Conservation (phyloP, 2,329 filamentous ascomycete species). For the Scopulariopsis brevicaulis region DNA sequence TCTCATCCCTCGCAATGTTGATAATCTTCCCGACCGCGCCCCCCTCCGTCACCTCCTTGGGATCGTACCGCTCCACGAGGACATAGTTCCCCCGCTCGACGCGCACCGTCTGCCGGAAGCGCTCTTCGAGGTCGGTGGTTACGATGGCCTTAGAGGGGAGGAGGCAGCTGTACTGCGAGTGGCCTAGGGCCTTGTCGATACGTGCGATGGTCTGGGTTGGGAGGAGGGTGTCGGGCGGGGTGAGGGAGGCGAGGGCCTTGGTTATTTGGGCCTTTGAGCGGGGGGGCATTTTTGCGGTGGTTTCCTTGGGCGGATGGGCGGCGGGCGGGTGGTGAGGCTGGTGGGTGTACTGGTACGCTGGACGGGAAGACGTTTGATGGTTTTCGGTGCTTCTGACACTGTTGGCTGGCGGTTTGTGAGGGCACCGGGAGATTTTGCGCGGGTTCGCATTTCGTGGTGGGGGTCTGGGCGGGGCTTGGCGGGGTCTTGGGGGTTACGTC, state of each 20-base stretch:
- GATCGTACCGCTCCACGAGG: constrained; percentile 55
- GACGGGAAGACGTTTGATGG: not conserved
- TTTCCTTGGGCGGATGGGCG: not conserved
- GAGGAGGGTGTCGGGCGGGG: constrained; percentile 46
- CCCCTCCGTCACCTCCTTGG: constrained; percentile 21
- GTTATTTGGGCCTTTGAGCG: constrained; percentile 17
- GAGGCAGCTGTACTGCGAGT: constrained; percentile 76
- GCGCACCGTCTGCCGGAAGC: constrained; percentile 89
- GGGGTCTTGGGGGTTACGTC: not conserved
- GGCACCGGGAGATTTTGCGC: too few species aligned
- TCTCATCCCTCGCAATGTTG: constrained; percentile 87
- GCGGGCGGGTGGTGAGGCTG: too few species aligned
- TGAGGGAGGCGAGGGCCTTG: constrained; percentile 59
- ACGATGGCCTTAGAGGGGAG: constrained; percentile 55
- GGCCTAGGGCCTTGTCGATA: constrained; percentile 73
- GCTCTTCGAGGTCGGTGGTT: constrained; percentile 70
- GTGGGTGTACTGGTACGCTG: not conserved
- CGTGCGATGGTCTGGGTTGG: constrained; percentile 60
- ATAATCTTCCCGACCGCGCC: constrained; percentile 74
- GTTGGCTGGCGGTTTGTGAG: too few species aligned
- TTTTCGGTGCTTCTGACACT: not conserved
- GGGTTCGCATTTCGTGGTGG: not conserved
- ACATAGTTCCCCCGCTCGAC: constrained; percentile 84
- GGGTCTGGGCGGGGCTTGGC: not conserved
- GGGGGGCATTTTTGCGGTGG: not conserved